Evolutionary conservation across 1,284 basidiomycete species (phyloP), one percentile per base, ranked within the genome.

Genomic region (Ustilago trichophora): DNA sequence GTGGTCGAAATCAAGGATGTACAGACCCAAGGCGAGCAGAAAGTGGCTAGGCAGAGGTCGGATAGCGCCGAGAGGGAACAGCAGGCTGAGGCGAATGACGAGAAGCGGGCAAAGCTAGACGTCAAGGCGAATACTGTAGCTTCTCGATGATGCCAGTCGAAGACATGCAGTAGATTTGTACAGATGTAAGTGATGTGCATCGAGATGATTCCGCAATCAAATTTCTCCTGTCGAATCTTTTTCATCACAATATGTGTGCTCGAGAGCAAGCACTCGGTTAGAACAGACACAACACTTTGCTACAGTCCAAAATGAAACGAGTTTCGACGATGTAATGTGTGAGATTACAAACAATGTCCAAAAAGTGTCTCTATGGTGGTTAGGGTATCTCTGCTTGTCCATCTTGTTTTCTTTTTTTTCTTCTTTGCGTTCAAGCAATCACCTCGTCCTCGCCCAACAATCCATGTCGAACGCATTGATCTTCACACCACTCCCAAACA

Each of bases 401-500:
- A 29, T 29, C 13, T 8, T 29, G 8, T 29, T 13, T 29, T 29
- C n/a, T 34, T 15, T 16, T 16, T 15, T 16, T 15, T 34, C 32
- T 16, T 34, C 32, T 34, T 34, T 11, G 13, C 27, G 7, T 7
- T 29, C 13, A 29, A 13, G 27, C 26, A 46, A 11, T 44, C 18
- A 24, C 24, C 12, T 48, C 25, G 2, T 33, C 27, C 40, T 47
- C 33, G 3, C 3, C 8, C 2, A 49, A 16, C 16, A 68, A 26
- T 0, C 51, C 59, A 21, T 64, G 56, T 12, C 31, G 22, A 0
- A 59, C 43, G 24, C 68, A 72, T 33, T 70, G 60, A 9, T 48
- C 32, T 26, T 76, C 74, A 27, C 67, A 76, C 56, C 67, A 76
- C 1, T 15, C 13, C 45, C 60, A 69, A 3, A 72, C 63, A n/a